Conservation (phyloP, 148 eudicot species). For the Pharnaceum exiguum region DNA sequence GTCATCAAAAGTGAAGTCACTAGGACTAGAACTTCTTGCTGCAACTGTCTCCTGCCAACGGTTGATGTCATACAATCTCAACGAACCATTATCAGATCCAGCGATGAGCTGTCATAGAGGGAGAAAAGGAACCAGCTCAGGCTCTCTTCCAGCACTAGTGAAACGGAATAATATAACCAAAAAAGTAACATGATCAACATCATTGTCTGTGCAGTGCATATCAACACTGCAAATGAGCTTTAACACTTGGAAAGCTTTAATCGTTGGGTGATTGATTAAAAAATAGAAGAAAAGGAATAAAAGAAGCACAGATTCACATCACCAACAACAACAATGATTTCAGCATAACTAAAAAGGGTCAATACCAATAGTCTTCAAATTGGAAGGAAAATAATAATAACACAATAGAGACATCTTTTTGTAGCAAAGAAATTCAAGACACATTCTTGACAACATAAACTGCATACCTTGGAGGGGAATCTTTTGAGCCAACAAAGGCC, state of each 20-base stretch:
- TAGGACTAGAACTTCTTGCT: slow-evolving; percentile 24
- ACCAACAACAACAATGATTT: too few species aligned
- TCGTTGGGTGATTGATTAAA: too few species aligned
- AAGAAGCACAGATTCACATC: too few species aligned
- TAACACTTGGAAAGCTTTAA: too few species aligned
- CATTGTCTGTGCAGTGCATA: too few species aligned
- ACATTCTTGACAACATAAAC: neutral
- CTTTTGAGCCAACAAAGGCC: slow-evolving; percentile 83
- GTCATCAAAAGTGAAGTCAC: slow-evolving; percentile 36
- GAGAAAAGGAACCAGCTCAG: slow-evolving; percentile 3
- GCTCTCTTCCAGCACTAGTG: neutral
- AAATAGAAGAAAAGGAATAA: too few species aligned
- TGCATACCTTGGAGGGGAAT: slow-evolving; percentile 60
- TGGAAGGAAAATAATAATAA: too few species aligned
- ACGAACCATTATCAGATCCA: slow-evolving; percentile 69
- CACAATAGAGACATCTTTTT: too few species aligned
- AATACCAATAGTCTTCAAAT: too few species aligned
- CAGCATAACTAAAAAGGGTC: too few species aligned
- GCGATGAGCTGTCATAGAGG: slow-evolving; percentile 49
- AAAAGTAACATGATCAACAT: too few species aligned
- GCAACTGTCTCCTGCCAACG: slow-evolving; percentile 28
- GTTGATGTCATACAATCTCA: slow-evolving; percentile 59
- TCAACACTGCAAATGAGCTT: too few species aligned
- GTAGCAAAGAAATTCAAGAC: neutral
- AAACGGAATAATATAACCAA: neutral